Evolutionary conservation across 2,329 filamentous ascomycete species (phyloP).

Genomic region (Fusarium papillatum): DNA sequence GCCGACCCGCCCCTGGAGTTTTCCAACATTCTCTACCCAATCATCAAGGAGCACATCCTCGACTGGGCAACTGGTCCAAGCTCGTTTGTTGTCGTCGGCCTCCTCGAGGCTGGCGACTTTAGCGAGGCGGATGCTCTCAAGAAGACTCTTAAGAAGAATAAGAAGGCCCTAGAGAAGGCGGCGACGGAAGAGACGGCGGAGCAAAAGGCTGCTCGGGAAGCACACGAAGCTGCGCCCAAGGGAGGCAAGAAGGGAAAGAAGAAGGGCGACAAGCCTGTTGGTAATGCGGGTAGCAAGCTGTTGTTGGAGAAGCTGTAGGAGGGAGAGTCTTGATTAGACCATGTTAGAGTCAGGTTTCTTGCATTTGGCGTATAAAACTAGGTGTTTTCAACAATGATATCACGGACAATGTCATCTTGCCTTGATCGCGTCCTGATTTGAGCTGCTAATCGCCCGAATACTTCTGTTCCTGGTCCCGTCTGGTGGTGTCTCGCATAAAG

Average conservation of each 20-base stretch:
- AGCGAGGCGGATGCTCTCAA: conserved; percentile 75
- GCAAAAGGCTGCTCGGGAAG: conserved; percentile 65
- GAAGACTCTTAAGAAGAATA: conserved; percentile 79
- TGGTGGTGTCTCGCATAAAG: neutral
- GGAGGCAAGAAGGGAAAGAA: conserved; percentile 57
- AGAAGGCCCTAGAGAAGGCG: conserved; percentile 77
- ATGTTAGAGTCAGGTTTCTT: conserved; percentile 26
- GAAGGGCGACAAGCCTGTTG: conserved; percentile 61
- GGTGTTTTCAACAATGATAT: conserved; percentile 41
- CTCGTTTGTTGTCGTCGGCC: conserved; percentile 86
- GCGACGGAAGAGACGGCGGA: conserved; percentile 70
- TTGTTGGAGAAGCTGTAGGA: conserved; percentile 68
- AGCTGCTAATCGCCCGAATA: neutral
- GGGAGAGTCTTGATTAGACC: conserved; percentile 1
- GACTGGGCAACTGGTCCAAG: conserved; percentile 90
- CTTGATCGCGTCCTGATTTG: conserved; percentile 2
- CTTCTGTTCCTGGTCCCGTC: neutral
- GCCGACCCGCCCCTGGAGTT: conserved; percentile 86
- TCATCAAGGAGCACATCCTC: conserved; percentile 81
- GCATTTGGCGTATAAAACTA: conserved; percentile 42
- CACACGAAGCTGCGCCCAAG: conserved; percentile 61
- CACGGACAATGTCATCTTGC: conserved; percentile 34
- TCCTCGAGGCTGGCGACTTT: conserved; percentile 84
- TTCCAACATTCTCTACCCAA: conserved; percentile 82
- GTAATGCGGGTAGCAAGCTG: conserved; percentile 73